Conservation (phyloP, 192 early-diverging fungal species). For the Coemansia brasiliensis region DNA sequence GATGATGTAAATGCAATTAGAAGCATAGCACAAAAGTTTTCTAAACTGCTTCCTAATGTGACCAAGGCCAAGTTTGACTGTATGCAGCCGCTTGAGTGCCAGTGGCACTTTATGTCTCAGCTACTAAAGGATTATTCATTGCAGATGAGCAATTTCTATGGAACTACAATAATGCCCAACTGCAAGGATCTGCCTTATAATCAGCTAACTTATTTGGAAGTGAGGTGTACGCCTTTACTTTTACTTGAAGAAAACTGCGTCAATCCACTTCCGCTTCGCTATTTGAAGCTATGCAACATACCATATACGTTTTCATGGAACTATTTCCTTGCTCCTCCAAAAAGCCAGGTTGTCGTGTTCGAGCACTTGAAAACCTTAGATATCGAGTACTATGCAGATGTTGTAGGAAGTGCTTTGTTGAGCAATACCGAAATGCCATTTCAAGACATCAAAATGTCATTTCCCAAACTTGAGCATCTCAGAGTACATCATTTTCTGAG, state of each 20-base stretch:
- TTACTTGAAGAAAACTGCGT: neutral
- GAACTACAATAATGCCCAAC: neutral
- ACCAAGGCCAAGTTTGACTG: neutral
- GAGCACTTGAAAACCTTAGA: neutral
- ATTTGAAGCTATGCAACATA: neutral
- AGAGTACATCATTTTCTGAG: neutral
- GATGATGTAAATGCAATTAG: neutral
- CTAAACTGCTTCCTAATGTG: neutral
- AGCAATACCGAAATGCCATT: neutral
- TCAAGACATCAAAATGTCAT: neutral
- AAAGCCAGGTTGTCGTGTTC: neutral
- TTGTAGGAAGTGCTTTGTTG: too few species aligned
- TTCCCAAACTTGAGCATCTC: slow-evolving; percentile 3
- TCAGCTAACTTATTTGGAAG: neutral
- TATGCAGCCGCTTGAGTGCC: neutral
- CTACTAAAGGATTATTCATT: neutral
- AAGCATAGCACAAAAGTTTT: neutral
- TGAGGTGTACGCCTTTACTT: neutral
- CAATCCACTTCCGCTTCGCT: neutral
- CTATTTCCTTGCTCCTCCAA: neutral
- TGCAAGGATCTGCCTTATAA: neutral
- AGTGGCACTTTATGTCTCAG: neutral
- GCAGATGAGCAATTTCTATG: neutral
- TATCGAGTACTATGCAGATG: neutral
- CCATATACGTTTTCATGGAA: neutral